Evolutionary conservation across 106 monocot genomes (phyloP).

Genomic region (Dactylorhiza incarnata): DNA sequence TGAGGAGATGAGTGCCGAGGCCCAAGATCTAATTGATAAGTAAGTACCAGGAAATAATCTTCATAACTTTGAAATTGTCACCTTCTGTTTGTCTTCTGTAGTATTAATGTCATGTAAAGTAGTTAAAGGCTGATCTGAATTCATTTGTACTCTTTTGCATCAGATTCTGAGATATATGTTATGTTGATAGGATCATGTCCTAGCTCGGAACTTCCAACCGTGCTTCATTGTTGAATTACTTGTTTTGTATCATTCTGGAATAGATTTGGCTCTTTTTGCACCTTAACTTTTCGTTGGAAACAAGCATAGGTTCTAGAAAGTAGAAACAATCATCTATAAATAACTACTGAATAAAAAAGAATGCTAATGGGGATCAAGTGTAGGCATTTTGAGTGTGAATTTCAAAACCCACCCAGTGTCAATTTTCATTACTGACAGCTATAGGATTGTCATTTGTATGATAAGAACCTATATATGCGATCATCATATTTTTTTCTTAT

Average conservation of each 20-base stretch:
- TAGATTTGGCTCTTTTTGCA: neutral
- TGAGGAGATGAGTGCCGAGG: slow-evolving; percentile 93
- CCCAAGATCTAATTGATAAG: slow-evolving; percentile 84
- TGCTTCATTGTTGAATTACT: slow-evolving; percentile 2
- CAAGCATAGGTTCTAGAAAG: too few relatives aligned
- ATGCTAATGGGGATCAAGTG: too few relatives aligned
- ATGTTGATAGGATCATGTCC: slow-evolving; percentile 4
- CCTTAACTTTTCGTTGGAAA: neutral
- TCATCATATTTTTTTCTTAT: too few relatives aligned
- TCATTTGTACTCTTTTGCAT: neutral
- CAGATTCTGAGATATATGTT: neutral
- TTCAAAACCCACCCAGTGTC: too few relatives aligned
- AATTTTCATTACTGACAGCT: too few relatives aligned
- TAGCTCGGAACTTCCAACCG: neutral
- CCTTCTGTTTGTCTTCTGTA: neutral
- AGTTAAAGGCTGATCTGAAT: neutral
- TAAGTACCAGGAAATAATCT: slow-evolving; percentile 21
- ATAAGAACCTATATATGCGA: too few relatives aligned
- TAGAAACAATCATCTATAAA: too few relatives aligned
- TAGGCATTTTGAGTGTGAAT: too few relatives aligned
- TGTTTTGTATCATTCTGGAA: neutral
- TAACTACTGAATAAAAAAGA: too few relatives aligned
- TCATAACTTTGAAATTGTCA: neutral
- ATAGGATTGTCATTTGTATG: too few relatives aligned
- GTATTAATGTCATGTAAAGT: neutral